These are phyloP conservation scores for Diaporthe vaccinii DNA, from an alignment of 2,329 filamentous ascomycete species.

Conservation along the genomic window DNA sequence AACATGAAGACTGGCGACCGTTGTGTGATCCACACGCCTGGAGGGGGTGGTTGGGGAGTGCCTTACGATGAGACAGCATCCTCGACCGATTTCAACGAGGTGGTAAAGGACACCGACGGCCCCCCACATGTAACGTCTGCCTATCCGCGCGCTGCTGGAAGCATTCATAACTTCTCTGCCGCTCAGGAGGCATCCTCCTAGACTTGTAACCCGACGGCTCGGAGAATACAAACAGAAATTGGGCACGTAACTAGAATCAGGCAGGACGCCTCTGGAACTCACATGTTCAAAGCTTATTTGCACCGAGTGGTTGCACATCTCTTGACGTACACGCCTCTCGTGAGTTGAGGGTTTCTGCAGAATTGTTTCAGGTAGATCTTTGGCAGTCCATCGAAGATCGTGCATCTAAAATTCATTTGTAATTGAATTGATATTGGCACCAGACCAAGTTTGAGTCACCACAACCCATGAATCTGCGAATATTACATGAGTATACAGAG, in stretches of 20 bases:
- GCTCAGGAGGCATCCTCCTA: slow-evolving; percentile 33
- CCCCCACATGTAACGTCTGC: neutral
- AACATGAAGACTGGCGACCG: slow-evolving; percentile 51
- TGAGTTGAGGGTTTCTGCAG: too few species aligned
- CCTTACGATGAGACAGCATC: slow-evolving; percentile 8
- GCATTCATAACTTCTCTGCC: slow-evolving; percentile 32
- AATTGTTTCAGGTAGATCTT: too few species aligned
- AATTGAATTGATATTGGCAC: too few species aligned
- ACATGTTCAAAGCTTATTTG: neutral
- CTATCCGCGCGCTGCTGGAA: slow-evolving; percentile 32
- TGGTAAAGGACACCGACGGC: neutral
- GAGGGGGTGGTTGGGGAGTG: slow-evolving; percentile 50
- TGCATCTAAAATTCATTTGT: too few species aligned
- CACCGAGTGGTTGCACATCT: neutral
- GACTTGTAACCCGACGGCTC: neutral
- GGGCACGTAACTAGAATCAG: neutral
- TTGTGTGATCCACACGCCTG: slow-evolving; percentile 53
- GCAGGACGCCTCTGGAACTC: neutral
- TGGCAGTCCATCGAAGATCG: too few species aligned
- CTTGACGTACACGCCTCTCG: neutral
- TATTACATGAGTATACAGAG: too few species aligned
- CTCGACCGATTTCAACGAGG: neutral
- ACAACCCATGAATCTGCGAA: too few species aligned
- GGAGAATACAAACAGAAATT: neutral
- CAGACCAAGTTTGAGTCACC: too few species aligned